Base-by-base conservation (phyloP, 768 basidiomycete genomes). In the Kockovaella imperatae region DNA sequence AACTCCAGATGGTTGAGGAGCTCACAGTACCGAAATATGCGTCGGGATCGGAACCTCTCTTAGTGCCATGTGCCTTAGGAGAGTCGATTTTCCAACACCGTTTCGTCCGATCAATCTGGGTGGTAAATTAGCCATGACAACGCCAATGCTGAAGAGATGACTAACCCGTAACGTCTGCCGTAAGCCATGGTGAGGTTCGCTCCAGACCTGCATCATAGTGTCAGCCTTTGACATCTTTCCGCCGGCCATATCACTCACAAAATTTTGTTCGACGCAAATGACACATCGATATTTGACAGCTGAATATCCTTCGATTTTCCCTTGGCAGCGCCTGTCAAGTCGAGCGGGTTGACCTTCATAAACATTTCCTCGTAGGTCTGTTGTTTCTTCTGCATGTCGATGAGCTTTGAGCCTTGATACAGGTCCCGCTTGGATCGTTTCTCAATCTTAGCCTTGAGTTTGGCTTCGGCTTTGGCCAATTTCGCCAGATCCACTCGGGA, bases 321-420 rank as follows among this genome's bases (percentile, higher is more conserved):
- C 73, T 90, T 93, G 4, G 82, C 75, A 0, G 77, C 74, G 17
- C 79, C 79, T 0, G 84, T 82, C 48, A 71, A 44, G 71, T 91
- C 87, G 50, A 99, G 73, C 32, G 95, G 89, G 72, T 99, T 99
- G 74, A 83, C 89, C 78, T 95, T 88, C 86, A 99, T 87, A 74
- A 90, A 99, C 81, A 99, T 83, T 67, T 99, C 95, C 67, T 97
- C 93, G 73, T 96, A 97, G 17, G 83, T 80, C 85, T 96, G 89
- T 83, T 97, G 88, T 74, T 89, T 90, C 70, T 83, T 81, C 71
- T 87, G 83, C 56, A 88, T 83, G 64, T 95, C 89, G 46, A 99
- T 77, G 26, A 99, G 75, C 71, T 95, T 97, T 6, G 88, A 91
- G 6, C 95, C 93, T 67, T 97, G 93, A 68, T 95, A 99, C 30